Base-by-base conservation (phyloP, 2,329 filamentous ascomycete genomes). In the Fusarium newnesense region DNA sequence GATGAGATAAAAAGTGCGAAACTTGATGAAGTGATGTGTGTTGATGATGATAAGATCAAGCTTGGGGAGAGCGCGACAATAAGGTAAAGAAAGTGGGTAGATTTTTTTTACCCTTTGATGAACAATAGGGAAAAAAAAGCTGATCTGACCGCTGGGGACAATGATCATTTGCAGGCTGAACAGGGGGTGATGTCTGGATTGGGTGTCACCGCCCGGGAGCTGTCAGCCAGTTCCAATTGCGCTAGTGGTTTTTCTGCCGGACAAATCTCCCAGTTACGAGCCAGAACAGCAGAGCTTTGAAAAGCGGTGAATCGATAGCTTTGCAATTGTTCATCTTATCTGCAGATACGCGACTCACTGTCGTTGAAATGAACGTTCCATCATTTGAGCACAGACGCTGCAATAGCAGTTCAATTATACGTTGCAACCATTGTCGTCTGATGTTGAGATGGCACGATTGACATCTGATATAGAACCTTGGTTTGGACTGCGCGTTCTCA, bases 111-210 rank as follows among this genome's bases (percentile, higher is more conserved):
- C 47, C 28, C 19, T 32, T n/a, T 7, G 21, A 18, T n/a, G 52
- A 36, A 21, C 54, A 32, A 52, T 36, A 50, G 30, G n/a, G 9
- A 26, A 43, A 49, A 52, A 47, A 52, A 40, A 64, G 47, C 61
- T 75, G 72, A 70, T 61, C 72, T 75, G 72, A 75, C 72, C 62
- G 68, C 68, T 62, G 56, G 70, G 49, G 68, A 32, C 43, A 72
- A 60, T 67, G 71, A 67, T 75, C 64, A 69, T 72, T 69, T 72
- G 44, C 60, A 65, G 70, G 64, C 56, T 66, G 54, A 50, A 64
- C 74, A 72, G 70, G 67, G 67, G 34, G 34, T 50, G 40, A 72
- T 49, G 57, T 53, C 58, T 61, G 62, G 32, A 62, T 24, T 21
- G 18, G 40, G 61, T 40, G 53, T 56, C 65, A 75, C 72, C 72